A percentile compares a stretch with the other conserved stretches of the same genome.
These are phyloP conservation scores for Cercospora nicotianae DNA, from an alignment of 2,329 filamentous ascomycete genomes.

Conservation along the genomic window DNA sequence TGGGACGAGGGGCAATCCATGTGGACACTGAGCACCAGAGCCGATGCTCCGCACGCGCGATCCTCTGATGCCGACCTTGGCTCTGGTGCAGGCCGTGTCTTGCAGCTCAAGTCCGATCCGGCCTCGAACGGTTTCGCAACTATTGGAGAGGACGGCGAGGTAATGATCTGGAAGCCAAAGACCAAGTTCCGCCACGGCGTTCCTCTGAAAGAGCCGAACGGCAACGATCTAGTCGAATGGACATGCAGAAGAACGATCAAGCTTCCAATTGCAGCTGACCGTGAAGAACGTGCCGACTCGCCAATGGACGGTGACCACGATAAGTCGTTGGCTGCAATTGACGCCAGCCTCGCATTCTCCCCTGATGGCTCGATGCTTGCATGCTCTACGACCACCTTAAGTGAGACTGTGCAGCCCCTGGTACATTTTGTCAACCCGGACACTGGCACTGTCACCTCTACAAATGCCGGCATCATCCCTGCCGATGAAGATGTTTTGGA, in stretches of 20 bases:
- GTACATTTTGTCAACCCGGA: conserved; percentile 76
- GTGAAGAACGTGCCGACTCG: conserved; percentile 32
- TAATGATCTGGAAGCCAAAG: conserved; percentile 80
- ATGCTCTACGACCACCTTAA: conserved; percentile 47
- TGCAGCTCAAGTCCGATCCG: conserved; percentile 73
- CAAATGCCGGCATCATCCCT: conserved; percentile 55
- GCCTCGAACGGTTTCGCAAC: conserved; percentile 74
- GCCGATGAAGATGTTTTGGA: conserved; percentile 54
- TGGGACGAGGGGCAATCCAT: conserved; percentile 55
- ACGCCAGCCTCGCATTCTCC: conserved; percentile 73
- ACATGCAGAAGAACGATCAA: conserved; percentile 60
- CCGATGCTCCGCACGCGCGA: conserved; percentile 74
- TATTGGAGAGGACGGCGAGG: conserved; percentile 73
- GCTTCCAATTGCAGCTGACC: conserved; percentile 39
- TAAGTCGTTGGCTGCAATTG: conserved; percentile 30
- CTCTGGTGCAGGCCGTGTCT: conserved; percentile 55
- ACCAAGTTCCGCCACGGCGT: conserved; percentile 68
- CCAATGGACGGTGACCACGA: conserved; percentile 41
- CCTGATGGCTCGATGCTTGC: conserved; percentile 83
- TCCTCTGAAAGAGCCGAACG: conserved; percentile 58
- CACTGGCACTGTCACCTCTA: conserved; percentile 65
- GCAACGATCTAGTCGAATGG: conserved; percentile 70
- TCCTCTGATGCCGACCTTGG: conserved; percentile 29
- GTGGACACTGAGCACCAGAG: conserved; percentile 77
- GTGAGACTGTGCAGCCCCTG: conserved; percentile 54